Evolutionary conservation across 2,329 filamentous ascomycete species (phyloP), one percentile per base, ranked within the genome.

Genomic region (Fusarium multiceps): DNA sequence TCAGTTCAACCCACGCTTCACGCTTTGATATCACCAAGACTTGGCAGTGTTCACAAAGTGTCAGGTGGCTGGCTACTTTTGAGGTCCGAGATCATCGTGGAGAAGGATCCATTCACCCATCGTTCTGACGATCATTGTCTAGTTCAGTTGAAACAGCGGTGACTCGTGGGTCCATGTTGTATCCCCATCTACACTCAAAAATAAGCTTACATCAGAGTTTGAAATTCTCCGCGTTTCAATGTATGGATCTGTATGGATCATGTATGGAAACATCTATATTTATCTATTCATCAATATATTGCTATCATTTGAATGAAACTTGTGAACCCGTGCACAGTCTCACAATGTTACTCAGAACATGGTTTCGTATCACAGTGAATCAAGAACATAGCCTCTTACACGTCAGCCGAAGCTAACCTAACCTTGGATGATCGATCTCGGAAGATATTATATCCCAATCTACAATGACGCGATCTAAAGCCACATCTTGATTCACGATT

Each of bases 51-150:
- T 43, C 41, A 43, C 41, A 43, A 16, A 18, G 8, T 25, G 27
- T 53, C 49, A 53, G 34, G 34, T 53, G 49, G 21, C 34, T 53
- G 18, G 18, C 7, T 51, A 53, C 49, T 53, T 53, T n/a, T 53
- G 23, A 10, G 32, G 34, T 42, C 49, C 49, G 25, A 47, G 41
- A 43, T 23, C 21, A 43, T 12, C 28, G 20, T 34, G 47, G 47
- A 34, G 30, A 10, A 50, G 7, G 16, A 49, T 23, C 7, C 18
- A 32, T 34, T 34, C 20, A 16, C 18, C 18, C 14, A 43, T 30
- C 27, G 20, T 18, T 53, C n/a, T 53, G 49, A 27, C 37, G 49
- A 53, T 53, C 49, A 53, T 13, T 53, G 28, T 41, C 49, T 50
- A 18, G 21, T 50, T 50, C 7, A 37, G 41, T 43, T 43, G 41